Conservation (phyloP, 2,329 filamentous ascomycete species). For the Colletotrichum sp. region DNA sequence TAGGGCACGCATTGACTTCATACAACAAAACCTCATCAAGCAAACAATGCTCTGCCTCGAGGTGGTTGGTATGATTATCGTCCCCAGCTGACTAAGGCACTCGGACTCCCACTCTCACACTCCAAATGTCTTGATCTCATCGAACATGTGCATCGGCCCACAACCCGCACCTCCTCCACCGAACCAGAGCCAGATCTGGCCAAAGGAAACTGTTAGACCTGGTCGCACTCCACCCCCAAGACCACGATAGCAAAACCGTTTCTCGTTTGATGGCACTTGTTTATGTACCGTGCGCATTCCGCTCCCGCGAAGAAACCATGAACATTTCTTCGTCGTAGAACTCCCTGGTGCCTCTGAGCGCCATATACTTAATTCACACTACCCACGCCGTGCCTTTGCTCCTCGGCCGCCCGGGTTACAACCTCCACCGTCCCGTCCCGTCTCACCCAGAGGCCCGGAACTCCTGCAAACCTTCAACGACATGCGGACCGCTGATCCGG, state of each 20-base stretch:
- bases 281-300: conserved; percentile 7
- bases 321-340: conserved; percentile 10
- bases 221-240: not conserved
- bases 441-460: not conserved
- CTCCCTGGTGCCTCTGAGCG: not conserved
- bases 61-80: not conserved
- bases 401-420: not conserved
- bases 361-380: not conserved
- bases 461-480: not conserved
- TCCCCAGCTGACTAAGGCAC: not conserved
- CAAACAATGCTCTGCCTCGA: not conserved
- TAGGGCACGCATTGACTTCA: not conserved
- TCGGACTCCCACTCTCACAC: not conserved
- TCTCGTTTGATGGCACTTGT: not conserved
- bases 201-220: not conserved
- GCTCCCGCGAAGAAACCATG: not conserved
- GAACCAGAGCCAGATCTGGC: conserved; percentile 2
- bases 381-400: not conserved
- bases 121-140: conserved; percentile 13
- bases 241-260: not conserved
- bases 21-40: not conserved
- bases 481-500: not conserved
- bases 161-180: conserved; percentile 3
- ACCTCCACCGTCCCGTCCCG: not conserved
- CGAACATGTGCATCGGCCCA: conserved; percentile 11